Evolutionary conservation across 2,329 filamentous ascomycete genomes (phyloP), one percentile per base, ranked within the genome.

Genomic region (Exophiala mesophila): DNA sequence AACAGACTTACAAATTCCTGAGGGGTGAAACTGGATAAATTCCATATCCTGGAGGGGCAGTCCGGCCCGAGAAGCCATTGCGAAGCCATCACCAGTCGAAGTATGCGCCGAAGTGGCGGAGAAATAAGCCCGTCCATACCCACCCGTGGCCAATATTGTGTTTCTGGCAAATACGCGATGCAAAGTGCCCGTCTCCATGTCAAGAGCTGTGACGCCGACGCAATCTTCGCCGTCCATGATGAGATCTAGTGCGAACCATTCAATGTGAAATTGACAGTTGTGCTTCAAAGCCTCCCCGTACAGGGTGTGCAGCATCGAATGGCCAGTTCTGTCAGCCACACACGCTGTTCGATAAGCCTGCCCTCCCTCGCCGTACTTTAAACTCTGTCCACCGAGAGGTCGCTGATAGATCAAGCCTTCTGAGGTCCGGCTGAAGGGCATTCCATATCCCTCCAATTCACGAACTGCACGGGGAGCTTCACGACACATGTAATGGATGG

Each of bases 401-500:
- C 47, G n/a, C 31, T 58, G 55, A 38, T 58, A 58, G 38, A 58
- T 58, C 19, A 44, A 50, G 33, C 56, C 56, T 34, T 61, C 59
- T 29, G 55, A 52, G 10, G 59, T 62, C 54, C 59, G 45, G 12
- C 68, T 72, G 47, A 76, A 76, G 0, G 73, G 69, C 64, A 74
- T 73, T 28, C 73, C 73, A 48, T 75, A 76, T 45, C 72, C 70
- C 53, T 76, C 73, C 19, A 76, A 63, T 71, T 96, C 89, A 63
- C 94, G 85, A 57, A 96, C 89, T 56, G 85, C 90, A 48, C 83
- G 82, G 23, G 89, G 88, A 49, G 89, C 89, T 72, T 96, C 89
- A 61, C 88, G 80, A 60, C 89, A 96, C 89, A 96, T 96, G 74
- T 96, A 96, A 72, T 96, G 89, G 7, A 96, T 96, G 54, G 89